These are phyloP conservation scores for Oryza officinalis DNA, from an alignment of 176 grass and related monocot genomes.

Conservation along the genomic window DNA sequence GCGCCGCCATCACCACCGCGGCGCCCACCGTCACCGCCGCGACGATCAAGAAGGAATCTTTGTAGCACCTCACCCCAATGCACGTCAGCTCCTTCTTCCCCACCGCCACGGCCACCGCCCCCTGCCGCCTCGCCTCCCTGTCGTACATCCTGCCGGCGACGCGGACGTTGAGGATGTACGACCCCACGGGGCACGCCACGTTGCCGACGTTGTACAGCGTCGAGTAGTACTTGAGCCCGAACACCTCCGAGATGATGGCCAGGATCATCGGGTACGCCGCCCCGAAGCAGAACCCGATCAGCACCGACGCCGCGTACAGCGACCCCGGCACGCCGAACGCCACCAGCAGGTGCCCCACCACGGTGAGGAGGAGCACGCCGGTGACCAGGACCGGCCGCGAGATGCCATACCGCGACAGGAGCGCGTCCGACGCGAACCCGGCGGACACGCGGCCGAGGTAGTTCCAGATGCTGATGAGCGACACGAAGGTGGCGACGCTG, in stretches of 20 bases:
- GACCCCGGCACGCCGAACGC: conserved; percentile 40
- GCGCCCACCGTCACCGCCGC: conserved; percentile 27
- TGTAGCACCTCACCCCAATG: conserved; percentile 40
- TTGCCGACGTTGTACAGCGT: conserved; percentile 47
- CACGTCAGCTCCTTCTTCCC: conserved; percentile 38
- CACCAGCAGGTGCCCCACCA: conserved; percentile 36
- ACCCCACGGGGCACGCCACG: conserved; percentile 38
- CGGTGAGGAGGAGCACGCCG: conserved; percentile 28
- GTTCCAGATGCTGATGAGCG: conserved; percentile 41
- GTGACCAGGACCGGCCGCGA: conserved; percentile 39
- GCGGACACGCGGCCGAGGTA: neutral
- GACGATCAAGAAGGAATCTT: conserved; percentile 39
- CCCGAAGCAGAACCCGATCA: conserved; percentile 54
- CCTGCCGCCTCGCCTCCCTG: conserved; percentile 35
- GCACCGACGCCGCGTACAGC: conserved; percentile 42
- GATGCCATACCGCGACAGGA: neutral
- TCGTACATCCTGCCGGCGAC: conserved; percentile 56
- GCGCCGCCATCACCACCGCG: neutral
- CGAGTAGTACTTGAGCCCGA: conserved; percentile 56
- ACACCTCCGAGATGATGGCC: conserved; percentile 47
- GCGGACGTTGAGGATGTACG: conserved; percentile 54
- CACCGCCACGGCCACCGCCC: neutral
- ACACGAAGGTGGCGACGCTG: conserved; percentile 41
- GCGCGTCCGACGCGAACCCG: conserved; percentile 42
- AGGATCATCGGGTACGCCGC: conserved; percentile 42